Conservation (phyloP, 371 early-diverging fungal genomes). For the Mortierella polycephala region DNA sequence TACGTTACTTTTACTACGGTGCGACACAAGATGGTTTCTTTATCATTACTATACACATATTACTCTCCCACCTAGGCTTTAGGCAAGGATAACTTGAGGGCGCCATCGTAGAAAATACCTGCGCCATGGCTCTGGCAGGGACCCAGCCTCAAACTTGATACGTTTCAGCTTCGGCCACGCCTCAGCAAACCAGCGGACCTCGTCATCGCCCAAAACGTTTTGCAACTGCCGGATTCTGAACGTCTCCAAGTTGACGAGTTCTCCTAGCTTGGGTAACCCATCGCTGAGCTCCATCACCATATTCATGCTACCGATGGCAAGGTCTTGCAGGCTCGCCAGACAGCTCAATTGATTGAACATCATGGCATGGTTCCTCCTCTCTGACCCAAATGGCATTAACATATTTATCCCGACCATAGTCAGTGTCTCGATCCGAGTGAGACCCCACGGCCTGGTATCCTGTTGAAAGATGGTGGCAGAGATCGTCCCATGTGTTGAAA, state of each 20-base stretch:
- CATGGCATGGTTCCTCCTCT: slow-evolving; percentile 24
- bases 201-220: slow-evolving; percentile 34
- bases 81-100: slow-evolving; percentile 39
- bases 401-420: slow-evolving; percentile 39
- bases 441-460: slow-evolving; percentile 19
- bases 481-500: slow-evolving; percentile 16
- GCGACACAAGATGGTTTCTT: not conserved
- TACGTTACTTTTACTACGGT: no score
- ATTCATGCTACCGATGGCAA: slow-evolving; percentile 34
- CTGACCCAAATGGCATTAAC: slow-evolving; percentile 13
- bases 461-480: slow-evolving; percentile 31
- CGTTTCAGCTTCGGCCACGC: slow-evolving; percentile 53
- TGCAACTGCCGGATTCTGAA: slow-evolving; percentile 33
- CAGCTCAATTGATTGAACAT: slow-evolving; percentile 47
- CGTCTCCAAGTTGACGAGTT: slow-evolving; percentile 26
- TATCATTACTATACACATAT: not conserved
- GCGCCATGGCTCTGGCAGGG: slow-evolving; percentile 37
- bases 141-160: slow-evolving; percentile 26
- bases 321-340: slow-evolving; percentile 28
- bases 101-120: slow-evolving; percentile 43
- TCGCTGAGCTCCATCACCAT: slow-evolving; percentile 25
- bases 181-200: slow-evolving; percentile 48
- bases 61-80: not conserved
- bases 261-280: slow-evolving; percentile 32
- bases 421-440: slow-evolving; percentile 30